Base-by-base conservation (phyloP, 352 stramenopile species). In the Aphanomyces euteiches region DNA sequence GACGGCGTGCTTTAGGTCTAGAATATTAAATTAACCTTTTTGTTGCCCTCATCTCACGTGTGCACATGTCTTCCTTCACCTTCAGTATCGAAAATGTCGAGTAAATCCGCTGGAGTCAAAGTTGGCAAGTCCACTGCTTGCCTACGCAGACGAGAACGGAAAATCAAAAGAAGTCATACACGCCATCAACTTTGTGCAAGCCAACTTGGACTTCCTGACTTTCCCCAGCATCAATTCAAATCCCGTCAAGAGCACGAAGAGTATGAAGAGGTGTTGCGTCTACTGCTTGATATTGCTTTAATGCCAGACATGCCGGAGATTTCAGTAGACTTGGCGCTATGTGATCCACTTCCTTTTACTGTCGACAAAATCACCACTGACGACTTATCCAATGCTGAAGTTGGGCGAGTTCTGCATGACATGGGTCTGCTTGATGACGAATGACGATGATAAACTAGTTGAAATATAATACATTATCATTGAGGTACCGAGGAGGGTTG, bases 391-490 rank as follows among this genome's bases (percentile, higher is more conserved):
- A 28, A 28, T 28, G 28, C 28, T 28, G 28, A 28, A 28, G 28
- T 28, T 28, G 28, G 43, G 17, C 43, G 43, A 50, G 43, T 50
- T 50, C 43, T n/a, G 17, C 17, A 50, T 50, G 43, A n/a, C 43
- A 28, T 28, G 43, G 17, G 21, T 1, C 10, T 36, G 8, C 21
- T 36, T 19, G 17, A 58, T 12, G 36, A 19, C 36, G 50, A 28
- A 36, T 37, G 50, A 58, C 50, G 17, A 13, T 19, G 7, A 58
- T 58, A 53, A 53, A 12, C 17, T 19, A 58, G 10, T 28, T 8
- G 36, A 58, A 58, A 19, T 58, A 58, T 1, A 61, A 28, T 7
- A 61, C 54, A n/a, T 28, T 40, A 28, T 61, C 54, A 7, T 61
- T 61, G 28, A 61, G 43, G n/a, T 61, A 61, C 7, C 54, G 54